phyloP scores from a whole-genome alignment of 495 filamentous ascomycete species.

The Tuber magnatum region DNA sequence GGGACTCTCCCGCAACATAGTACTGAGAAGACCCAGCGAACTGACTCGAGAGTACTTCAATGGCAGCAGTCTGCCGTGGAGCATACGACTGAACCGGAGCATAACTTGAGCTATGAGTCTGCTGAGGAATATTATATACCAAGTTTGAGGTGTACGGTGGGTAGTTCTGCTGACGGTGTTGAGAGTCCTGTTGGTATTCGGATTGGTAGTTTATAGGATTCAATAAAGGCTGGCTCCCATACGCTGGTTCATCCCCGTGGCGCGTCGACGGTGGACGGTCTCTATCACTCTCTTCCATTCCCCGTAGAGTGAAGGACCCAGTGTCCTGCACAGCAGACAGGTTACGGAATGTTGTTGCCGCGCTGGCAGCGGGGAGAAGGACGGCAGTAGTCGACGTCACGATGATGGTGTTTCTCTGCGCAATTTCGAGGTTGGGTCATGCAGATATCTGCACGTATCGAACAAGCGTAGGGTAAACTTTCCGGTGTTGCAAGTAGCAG shows the following conservation, averaged over 20 bases:
- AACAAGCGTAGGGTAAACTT: slow-evolving; percentile 16
- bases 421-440: slow-evolving; percentile 29
- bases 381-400: slow-evolving; percentile 38
- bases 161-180: slow-evolving; percentile 45
- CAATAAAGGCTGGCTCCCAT: slow-evolving; percentile 33
- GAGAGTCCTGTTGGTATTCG: slow-evolving; percentile 44
- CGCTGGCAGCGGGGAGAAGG: slow-evolving; percentile 35
- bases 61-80: slow-evolving; percentile 68
- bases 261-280: slow-evolving; percentile 38
- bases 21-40: slow-evolving; percentile 65
- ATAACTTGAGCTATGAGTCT: slow-evolving; percentile 63
- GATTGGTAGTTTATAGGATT: slow-evolving; percentile 47
- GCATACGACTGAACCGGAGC: slow-evolving; percentile 72
- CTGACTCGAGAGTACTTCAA: slow-evolving; percentile 69
- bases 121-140: slow-evolving; percentile 73
- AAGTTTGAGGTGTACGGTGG: slow-evolving; percentile 57
- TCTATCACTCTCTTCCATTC: slow-evolving; percentile 42
- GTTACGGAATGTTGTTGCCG: slow-evolving; percentile 36
- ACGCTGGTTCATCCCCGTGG: slow-evolving; percentile 38
- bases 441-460: slow-evolving; percentile 37
- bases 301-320: slow-evolving; percentile 38
- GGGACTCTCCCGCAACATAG: slow-evolving; percentile 59
- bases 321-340: slow-evolving; percentile 35
- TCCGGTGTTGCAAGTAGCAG: slow-evolving; percentile 1
- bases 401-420: slow-evolving; percentile 34